phyloP scores from a whole-genome alignment of 2,329 filamentous ascomycete genomes.

The Scedosporium minutisporum region DNA sequence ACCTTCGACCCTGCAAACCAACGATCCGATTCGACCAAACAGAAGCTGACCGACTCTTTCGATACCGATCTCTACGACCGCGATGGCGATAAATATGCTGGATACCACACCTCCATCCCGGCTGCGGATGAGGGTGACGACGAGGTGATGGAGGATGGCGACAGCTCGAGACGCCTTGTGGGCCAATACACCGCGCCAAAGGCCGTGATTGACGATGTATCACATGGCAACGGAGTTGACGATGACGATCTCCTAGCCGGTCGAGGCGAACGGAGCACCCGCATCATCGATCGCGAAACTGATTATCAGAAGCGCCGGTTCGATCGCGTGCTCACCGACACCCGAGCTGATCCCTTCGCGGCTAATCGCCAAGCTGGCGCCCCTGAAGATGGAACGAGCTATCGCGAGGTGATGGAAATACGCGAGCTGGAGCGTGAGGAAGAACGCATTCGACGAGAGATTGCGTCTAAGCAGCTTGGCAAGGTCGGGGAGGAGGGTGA shows the following conservation, averaged over 20 bases:
- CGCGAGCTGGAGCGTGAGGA: conserved; percentile 91
- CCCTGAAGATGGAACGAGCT: conserved; percentile 65
- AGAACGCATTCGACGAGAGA: conserved; percentile 69
- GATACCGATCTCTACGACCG: conserved; percentile 82
- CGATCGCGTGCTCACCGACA: conserved; percentile 77
- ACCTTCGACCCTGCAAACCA: conserved; percentile 70
- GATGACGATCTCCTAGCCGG: conserved; percentile 84
- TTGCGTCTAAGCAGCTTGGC: conserved; percentile 60
- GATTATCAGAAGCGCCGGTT: conserved; percentile 96
- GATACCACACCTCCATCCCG: conserved; percentile 85
- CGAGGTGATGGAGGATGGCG: conserved; percentile 65
- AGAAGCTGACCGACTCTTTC: conserved; percentile 79
- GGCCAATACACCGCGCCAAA: conserved; percentile 93
- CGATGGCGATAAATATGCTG: conserved; percentile 74
- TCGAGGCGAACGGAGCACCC: conserved; percentile 74
- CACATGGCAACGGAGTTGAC: conserved; percentile 73
- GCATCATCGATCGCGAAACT: conserved; percentile 87
- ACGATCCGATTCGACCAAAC: conserved; percentile 82
- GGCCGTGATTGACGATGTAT: conserved; percentile 89
- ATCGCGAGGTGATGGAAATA: conserved; percentile 82
- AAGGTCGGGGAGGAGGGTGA: conserved; percentile 46
- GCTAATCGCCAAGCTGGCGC: conserved; percentile 60
- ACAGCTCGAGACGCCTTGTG: conserved; percentile 67
- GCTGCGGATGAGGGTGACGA: conserved; percentile 70
- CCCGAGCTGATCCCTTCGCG: conserved; percentile 76